Base-by-base conservation (phyloP, 2,329 filamentous ascomycete species). In the Pochonia chlamydosporia region DNA sequence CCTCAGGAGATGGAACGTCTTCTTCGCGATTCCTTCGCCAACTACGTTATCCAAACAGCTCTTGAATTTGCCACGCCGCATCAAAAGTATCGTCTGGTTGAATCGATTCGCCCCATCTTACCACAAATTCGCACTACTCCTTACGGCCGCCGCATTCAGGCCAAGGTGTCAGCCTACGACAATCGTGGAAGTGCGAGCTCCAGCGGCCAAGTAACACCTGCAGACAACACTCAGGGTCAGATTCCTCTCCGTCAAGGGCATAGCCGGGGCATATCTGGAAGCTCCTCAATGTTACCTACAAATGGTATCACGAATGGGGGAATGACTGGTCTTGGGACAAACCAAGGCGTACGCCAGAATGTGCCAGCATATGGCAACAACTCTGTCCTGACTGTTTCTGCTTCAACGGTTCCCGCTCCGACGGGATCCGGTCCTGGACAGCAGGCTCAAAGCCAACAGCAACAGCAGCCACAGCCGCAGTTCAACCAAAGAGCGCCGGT, bases 41-140 rank as follows among this genome's bases (percentile, higher is more conserved):
- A 99, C 71, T 99, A 99, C 60, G 93, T 99, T 54, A 88, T 99
- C 33, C 93, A 99, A 74, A 99, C 93, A 33, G 91, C 93, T 24
- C 79, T 96, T 56, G 91, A 96, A 59, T 91, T 89, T 60, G 81
- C 87, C 11, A 88, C 90, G 46, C 75, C 79, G 6, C 75, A 82
- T 25, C 84, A 82, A 63, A 90, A 92, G 69, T 72, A 76, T 49
- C 81, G 81, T 40, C 76, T 99, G 37, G 84, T 95, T 40, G 90
- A 97, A 51, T 76, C 79, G 30, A 90, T 97, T 58, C 88, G 90
- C 33, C 89, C 91, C 1, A 84, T 95, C 52, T 73, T 97, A 33
- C 87, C 89, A 3, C 75, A 81, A 36, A 95, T 97, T 53, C 89
- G 91, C 53, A 85, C 88, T 58, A 96, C 91, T 36, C 92, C 93